A percentile compares a stretch with the other conserved stretches of the same genome.
phyloP scores from a whole-genome alignment of 1,284 basidiomycete genomes.

The Gymnopus androsaceus region DNA sequence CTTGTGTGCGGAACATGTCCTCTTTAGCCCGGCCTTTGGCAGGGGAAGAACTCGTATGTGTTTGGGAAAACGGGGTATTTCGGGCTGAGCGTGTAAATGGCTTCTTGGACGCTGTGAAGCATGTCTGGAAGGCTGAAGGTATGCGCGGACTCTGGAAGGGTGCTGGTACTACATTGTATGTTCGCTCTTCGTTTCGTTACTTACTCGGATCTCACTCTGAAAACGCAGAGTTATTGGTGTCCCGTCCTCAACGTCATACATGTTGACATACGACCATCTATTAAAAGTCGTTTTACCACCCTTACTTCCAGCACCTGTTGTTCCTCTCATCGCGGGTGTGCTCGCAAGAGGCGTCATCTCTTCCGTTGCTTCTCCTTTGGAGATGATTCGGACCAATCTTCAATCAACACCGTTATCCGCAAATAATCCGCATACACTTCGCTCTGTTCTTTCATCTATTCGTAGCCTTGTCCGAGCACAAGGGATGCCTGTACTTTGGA shows the following conservation, averaged over 20 bases:
- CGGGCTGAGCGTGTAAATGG: slow-evolving; percentile 74
- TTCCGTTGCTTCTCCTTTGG: slow-evolving; percentile 84
- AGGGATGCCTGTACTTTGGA: slow-evolving; percentile 80
- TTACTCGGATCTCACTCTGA: slow-evolving; percentile 13
- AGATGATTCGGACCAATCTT: slow-evolving; percentile 91
- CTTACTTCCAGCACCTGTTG: slow-evolving; percentile 55
- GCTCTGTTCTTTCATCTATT: slow-evolving; percentile 66
- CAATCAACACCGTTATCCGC: slow-evolving; percentile 82
- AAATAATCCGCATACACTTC: slow-evolving; percentile 70
- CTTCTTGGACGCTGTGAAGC: slow-evolving; percentile 78
- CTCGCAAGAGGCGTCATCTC: slow-evolving; percentile 82
- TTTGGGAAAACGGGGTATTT: slow-evolving; percentile 75
- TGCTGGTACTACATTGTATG: slow-evolving; percentile 83
- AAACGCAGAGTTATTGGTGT: slow-evolving; percentile 80
- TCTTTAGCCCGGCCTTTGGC: slow-evolving; percentile 58
- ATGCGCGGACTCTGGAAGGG: slow-evolving; percentile 87
- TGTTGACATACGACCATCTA: slow-evolving; percentile 94
- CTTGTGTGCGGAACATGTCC: slow-evolving; percentile 78
- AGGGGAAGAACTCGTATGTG: slow-evolving; percentile 62
- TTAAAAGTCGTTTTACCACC: slow-evolving; percentile 63
- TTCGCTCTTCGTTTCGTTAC: slow-evolving; percentile 19
- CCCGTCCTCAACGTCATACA: slow-evolving; percentile 92
- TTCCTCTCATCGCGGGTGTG: slow-evolving; percentile 84
- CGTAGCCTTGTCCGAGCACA: slow-evolving; percentile 60
- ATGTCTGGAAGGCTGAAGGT: slow-evolving; percentile 79